A percentile compares a stretch with the other conserved stretches of the same genome.
These are phyloP conservation scores for Phyllosticta citribraziliensis DNA, from an alignment of 2,329 filamentous ascomycete species.

Conservation along the genomic window DNA sequence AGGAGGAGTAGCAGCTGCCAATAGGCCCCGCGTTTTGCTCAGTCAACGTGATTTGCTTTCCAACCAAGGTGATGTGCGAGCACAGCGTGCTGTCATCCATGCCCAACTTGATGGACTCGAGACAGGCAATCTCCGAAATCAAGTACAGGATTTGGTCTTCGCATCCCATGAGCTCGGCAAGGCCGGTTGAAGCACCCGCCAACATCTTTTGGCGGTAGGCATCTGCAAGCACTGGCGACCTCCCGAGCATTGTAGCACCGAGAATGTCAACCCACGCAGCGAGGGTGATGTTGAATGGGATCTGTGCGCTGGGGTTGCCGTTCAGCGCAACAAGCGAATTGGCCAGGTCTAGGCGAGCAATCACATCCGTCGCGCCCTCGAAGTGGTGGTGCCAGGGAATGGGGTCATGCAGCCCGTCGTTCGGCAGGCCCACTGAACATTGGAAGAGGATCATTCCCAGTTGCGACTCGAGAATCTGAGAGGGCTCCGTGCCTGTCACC, in stretches of 20 bases:
- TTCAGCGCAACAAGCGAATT: slow-evolving; percentile 51
- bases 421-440: slow-evolving; percentile 76
- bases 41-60: slow-evolving; percentile 73
- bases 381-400: slow-evolving; percentile 98
- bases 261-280: slow-evolving; percentile 96
- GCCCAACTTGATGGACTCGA: slow-evolving; percentile 74
- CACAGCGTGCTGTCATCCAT: slow-evolving; percentile 81
- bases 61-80: slow-evolving; percentile 80
- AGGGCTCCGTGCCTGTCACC: slow-evolving; percentile 68
- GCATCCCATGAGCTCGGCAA: slow-evolving; percentile 93
- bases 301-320: slow-evolving; percentile 49
- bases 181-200: slow-evolving; percentile 53
- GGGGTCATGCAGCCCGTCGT: slow-evolving; percentile 68
- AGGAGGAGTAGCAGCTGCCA: slow-evolving; percentile 45
- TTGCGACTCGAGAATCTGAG: slow-evolving; percentile 83
- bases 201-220: slow-evolving; percentile 94
- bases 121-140: slow-evolving; percentile 92
- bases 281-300: slow-evolving; percentile 91
- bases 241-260: slow-evolving; percentile 82
- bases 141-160: slow-evolving; percentile 97
- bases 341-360: slow-evolving; percentile 75
- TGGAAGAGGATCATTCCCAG: slow-evolving; percentile 96
- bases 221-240: slow-evolving; percentile 79
- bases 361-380: slow-evolving; percentile 75
- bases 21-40: slow-evolving; percentile 45